A percentile compares a stretch with the other conserved stretches of the same genome.
These are phyloP conservation scores for Heterobasidion occidentale DNA, from an alignment of 1,284 basidiomycete species.

Conservation along the genomic window DNA sequence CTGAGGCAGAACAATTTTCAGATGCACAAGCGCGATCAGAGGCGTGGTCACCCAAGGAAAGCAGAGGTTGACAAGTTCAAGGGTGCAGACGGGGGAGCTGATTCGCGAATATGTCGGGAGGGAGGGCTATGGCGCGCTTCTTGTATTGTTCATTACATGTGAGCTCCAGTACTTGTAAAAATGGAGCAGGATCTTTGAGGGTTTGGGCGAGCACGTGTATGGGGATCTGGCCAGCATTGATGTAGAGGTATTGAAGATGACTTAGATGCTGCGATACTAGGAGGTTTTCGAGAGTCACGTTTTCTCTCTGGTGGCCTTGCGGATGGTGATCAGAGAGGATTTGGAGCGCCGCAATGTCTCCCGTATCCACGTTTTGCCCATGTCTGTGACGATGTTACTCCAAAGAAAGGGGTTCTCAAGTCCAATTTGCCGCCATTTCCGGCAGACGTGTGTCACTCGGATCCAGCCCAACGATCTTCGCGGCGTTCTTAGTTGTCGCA, in stretches of 20 bases:
- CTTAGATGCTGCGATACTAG: background rate
- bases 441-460: constrained; percentile 28
- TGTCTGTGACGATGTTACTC: constrained; percentile 21
- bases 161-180: background rate
- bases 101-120: background rate
- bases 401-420: constrained; percentile 25
- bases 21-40: background rate
- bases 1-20: background rate
- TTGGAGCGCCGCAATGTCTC: background rate
- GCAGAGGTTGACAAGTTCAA: background rate
- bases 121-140: background rate
- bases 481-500: no score
- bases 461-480: background rate
- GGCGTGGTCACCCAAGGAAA: background rate
- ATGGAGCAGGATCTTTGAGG: background rate
- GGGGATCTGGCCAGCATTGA: background rate
- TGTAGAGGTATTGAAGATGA: background rate
- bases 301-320: background rate
- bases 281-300: background rate
- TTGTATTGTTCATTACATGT: background rate
- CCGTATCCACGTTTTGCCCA: constrained; percentile 18
- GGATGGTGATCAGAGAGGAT: background rate
- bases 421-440: constrained; percentile 25
- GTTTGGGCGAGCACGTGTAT: background rate
- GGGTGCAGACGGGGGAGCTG: background rate